phyloP scores from a whole-genome alignment of 805 yeast genomes.

The Candida khao-thaluensis region DNA sequence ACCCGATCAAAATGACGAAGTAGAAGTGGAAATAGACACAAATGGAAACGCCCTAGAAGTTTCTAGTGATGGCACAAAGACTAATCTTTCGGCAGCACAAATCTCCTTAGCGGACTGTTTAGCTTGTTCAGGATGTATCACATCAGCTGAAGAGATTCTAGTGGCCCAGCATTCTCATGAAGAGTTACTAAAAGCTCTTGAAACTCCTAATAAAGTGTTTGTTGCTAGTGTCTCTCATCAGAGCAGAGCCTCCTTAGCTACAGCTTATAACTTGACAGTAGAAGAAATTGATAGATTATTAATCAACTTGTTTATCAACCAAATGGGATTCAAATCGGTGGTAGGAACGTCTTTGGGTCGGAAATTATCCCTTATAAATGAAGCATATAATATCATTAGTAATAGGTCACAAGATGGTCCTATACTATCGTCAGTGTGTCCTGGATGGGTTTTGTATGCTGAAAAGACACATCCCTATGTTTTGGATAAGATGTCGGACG shows the following conservation, averaged over 20 bases:
- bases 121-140: conserved; percentile 96
- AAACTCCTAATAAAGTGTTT: conserved; percentile 40
- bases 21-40: conserved; percentile 58
- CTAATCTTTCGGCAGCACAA: conserved; percentile 70
- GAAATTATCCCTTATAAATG: conserved; percentile 53
- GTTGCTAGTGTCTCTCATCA: conserved; percentile 86
- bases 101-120: conserved; percentile 89
- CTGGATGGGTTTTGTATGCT: conserved; percentile 95
- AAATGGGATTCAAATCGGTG: conserved; percentile 67
- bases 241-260: conserved; percentile 76
- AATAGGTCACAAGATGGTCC: conserved; percentile 45
- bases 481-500: conserved; percentile 64
- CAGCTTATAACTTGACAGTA: conserved; percentile 55
- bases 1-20: conserved; percentile 28
- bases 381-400: conserved; percentile 45
- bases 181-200: conserved; percentile 64
- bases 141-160: conserved; percentile 93
- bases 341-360: conserved; percentile 88
- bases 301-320: conserved; percentile 53
- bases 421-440: conserved; percentile 73
- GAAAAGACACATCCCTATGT: conserved; percentile 93
- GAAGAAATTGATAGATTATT: conserved; percentile 61
- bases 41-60: conserved; percentile 69
- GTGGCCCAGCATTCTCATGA: conserved; percentile 88
- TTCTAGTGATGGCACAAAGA: conserved; percentile 52